Evolutionary conservation across 495 filamentous ascomycete species (phyloP).

Genomic region (Penicillium manginii): DNA sequence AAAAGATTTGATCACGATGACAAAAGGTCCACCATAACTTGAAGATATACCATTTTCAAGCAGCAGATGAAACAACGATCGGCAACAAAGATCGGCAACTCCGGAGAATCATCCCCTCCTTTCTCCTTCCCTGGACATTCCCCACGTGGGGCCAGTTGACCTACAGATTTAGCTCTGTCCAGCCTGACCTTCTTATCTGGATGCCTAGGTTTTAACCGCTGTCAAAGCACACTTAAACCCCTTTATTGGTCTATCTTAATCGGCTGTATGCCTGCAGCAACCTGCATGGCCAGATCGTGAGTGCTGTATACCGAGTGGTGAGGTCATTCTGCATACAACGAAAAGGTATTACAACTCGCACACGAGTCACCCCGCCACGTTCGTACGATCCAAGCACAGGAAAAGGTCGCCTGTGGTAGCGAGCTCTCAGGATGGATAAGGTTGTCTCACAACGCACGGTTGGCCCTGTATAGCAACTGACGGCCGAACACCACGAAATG

Average conservation of each 20-base stretch:
- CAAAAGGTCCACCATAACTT: too few species aligned
- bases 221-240: background rate
- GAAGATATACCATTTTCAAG: background rate
- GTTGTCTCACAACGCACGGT: too few species aligned
- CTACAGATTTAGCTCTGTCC: background rate
- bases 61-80: too few species aligned
- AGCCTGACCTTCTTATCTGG: background rate
- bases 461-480: background rate
- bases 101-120: background rate
- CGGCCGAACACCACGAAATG: background rate
- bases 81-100: background rate
- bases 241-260: background rate
- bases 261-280: slow-evolving; percentile 1
- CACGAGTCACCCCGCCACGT: background rate
- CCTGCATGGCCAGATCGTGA: background rate
- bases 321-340: background rate
- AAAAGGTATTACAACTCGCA: background rate
- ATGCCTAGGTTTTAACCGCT: background rate
- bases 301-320: background rate
- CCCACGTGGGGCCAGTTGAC: background rate
- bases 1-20: too few species aligned
- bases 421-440: background rate
- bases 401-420: background rate
- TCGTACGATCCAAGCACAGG: background rate
- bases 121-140: background rate